Evolutionary conservation across 305 asterid genomes (phyloP).

Genomic region (Galium porrigens): DNA sequence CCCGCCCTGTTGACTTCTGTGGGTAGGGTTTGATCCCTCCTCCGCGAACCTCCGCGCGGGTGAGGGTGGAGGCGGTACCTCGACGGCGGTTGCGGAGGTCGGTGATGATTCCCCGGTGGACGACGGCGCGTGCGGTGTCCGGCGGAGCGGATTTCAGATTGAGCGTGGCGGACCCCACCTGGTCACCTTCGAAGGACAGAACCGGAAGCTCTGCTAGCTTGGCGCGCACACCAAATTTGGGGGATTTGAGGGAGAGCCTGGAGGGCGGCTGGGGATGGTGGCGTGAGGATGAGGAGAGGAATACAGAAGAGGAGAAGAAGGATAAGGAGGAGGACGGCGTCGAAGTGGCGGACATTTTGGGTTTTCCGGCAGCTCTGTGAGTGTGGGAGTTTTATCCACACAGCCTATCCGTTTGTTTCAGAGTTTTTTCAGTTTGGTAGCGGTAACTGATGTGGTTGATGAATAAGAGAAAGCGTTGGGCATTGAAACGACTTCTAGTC

Average conservation of each 20-base stretch:
- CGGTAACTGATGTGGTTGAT: background rate
- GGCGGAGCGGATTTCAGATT: constrained; percentile 57
- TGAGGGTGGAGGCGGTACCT: constrained; percentile 89
- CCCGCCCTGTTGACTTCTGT: constrained; percentile 79
- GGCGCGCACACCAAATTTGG: constrained; percentile 23
- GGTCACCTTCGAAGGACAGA: constrained; percentile 60
- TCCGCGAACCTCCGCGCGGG: constrained; percentile 82
- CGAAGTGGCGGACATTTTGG: constrained; percentile 35
- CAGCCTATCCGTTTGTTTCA: constrained; percentile 13
- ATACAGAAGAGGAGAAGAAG: constrained; percentile 54
- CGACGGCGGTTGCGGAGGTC: constrained; percentile 86
- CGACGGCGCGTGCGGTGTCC: constrained; percentile 89
- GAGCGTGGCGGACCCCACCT: constrained; percentile 64
- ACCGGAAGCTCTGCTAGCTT: constrained; percentile 57
- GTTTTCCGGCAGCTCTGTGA: constrained; percentile 15
- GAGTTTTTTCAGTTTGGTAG: background rate
- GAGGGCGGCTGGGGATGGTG: constrained; percentile 21
- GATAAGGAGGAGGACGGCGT: constrained; percentile 40
- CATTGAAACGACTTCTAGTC: background rate
- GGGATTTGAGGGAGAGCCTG: constrained; percentile 25
- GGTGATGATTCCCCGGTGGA: constrained; percentile 80
- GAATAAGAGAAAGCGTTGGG: background rate
- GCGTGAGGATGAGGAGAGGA: constrained; percentile 26
- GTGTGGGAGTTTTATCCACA: constrained; percentile 10
- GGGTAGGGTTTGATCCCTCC: constrained; percentile 79